phyloP scores from a whole-genome alignment of 129 eudicot species.

The Tagetes erecta region DNA sequence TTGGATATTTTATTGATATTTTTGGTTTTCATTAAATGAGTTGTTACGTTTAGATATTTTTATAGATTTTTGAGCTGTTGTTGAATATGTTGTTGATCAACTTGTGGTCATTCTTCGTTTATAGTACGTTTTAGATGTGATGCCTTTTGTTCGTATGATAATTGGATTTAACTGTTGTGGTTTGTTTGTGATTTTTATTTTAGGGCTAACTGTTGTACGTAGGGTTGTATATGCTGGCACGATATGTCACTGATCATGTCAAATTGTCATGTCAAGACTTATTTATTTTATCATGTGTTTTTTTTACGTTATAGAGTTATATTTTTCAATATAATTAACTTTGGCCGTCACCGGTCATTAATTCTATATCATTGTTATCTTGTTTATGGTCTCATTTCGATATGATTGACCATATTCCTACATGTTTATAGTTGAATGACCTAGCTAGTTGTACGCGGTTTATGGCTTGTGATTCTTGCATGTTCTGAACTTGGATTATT shows the following conservation, averaged over 20 bases:
- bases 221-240: background rate
- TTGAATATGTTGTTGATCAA: background rate
- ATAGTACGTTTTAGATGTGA: background rate
- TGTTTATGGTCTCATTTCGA: too few species aligned
- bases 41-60: background rate
- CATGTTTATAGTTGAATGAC: too few species aligned
- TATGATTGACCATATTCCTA: too few species aligned
- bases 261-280: too few species aligned
- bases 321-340: too few species aligned
- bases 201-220: background rate
- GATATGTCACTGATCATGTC: background rate
- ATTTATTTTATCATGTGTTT: background rate
- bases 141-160: background rate
- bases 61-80: background rate
- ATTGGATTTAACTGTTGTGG: background rate
- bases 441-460: too few species aligned
- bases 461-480: too few species aligned
- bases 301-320: background rate
- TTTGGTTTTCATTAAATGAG: background rate
- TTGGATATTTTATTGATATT: conserved; percentile 6
- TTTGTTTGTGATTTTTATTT: background rate
- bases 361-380: too few species aligned
- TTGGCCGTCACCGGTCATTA: too few species aligned
- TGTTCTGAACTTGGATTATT: too few species aligned
- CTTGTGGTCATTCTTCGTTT: background rate